Evolutionary conservation across 2,329 filamentous ascomycete species (phyloP).

Genomic region (Penicillium sp.): DNA sequence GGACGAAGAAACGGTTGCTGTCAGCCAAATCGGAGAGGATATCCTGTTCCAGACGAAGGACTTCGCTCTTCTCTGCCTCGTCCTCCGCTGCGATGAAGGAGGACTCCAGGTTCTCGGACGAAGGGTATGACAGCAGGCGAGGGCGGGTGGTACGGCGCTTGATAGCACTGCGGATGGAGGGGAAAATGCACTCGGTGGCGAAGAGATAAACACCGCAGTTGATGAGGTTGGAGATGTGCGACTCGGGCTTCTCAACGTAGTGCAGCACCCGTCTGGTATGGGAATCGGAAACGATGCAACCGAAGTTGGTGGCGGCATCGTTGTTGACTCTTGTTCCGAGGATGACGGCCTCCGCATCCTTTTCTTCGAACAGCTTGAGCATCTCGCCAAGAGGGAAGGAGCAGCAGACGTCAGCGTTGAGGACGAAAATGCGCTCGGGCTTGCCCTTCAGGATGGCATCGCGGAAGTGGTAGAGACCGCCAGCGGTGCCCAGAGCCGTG

Average conservation of each 20-base stretch:
- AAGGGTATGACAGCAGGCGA: conserved; percentile 86
- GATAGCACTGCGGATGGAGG: conserved; percentile 84
- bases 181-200: conserved; percentile 89
- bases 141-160: conserved; percentile 89
- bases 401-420: conserved; percentile 98
- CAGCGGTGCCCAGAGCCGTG: conserved; percentile 87
- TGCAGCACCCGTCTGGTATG: conserved; percentile 93
- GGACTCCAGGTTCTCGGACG: conserved; percentile 80
- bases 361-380: conserved; percentile 87
- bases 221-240: conserved; percentile 94
- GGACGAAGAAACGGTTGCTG: conserved; percentile 94
- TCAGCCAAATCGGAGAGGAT: conserved; percentile 92
- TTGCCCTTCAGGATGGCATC: conserved; percentile 95
- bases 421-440: conserved; percentile 89
- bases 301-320: conserved; percentile 89
- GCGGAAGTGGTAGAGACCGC: conserved; percentile 96
- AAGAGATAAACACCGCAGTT: conserved; percentile 99
- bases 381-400: conserved; percentile 94
- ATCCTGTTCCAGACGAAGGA: conserved; percentile 92
- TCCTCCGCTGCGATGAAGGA: conserved; percentile 55
- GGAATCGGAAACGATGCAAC: conserved; percentile 89
- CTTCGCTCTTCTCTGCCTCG: conserved; percentile 68
- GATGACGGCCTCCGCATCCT: conserved; percentile 92
- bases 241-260: conserved; percentile 98
- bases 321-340: conserved; percentile 83